These are phyloP conservation scores for Saccharomycopsis crataegensis DNA, from an alignment of 1,139 yeast genomes.

Conservation along the genomic window DNA sequence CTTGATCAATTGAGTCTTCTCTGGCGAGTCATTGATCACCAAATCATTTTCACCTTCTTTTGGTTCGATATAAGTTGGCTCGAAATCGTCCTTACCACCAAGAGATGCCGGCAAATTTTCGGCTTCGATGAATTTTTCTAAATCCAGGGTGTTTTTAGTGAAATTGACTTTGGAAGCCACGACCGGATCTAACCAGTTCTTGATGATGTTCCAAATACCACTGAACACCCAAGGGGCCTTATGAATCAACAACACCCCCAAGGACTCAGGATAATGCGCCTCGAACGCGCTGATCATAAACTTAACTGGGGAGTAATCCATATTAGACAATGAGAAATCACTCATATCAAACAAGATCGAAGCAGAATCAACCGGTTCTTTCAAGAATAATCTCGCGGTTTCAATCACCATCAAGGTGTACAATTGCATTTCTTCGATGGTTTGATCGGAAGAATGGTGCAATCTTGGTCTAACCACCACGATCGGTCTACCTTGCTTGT, in stretches of 20 bases:
- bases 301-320: conserved; percentile 78
- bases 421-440: conserved; percentile 57
- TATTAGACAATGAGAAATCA: conserved; percentile 69
- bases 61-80: conserved; percentile 51
- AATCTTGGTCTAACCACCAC: conserved; percentile 65
- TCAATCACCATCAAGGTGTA: conserved; percentile 66
- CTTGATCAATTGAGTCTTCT: conserved; percentile 34
- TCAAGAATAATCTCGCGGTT: conserved; percentile 53
- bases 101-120: conserved; percentile 50
- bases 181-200: conserved; percentile 83
- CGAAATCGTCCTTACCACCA: conserved; percentile 59
- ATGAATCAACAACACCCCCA: conserved; percentile 69
- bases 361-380: conserved; percentile 63
- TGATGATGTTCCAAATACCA: conserved; percentile 79
- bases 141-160: conserved; percentile 54
- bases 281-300: conserved; percentile 73
- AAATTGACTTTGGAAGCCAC: conserved; percentile 77
- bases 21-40: conserved; percentile 33
- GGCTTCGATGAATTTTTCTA: conserved; percentile 46
- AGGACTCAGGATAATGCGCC: conserved; percentile 81
- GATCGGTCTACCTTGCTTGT: conserved; percentile 58
- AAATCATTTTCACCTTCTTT: conserved; percentile 40
- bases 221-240: conserved; percentile 89
- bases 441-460: conserved; percentile 67
- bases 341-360: conserved; percentile 68